A percentile compares a stretch with the other conserved stretches of the same genome.
Evolutionary conservation across 2,329 filamentous ascomycete species (phyloP).

Genomic region (Diaporthe sp.): DNA sequence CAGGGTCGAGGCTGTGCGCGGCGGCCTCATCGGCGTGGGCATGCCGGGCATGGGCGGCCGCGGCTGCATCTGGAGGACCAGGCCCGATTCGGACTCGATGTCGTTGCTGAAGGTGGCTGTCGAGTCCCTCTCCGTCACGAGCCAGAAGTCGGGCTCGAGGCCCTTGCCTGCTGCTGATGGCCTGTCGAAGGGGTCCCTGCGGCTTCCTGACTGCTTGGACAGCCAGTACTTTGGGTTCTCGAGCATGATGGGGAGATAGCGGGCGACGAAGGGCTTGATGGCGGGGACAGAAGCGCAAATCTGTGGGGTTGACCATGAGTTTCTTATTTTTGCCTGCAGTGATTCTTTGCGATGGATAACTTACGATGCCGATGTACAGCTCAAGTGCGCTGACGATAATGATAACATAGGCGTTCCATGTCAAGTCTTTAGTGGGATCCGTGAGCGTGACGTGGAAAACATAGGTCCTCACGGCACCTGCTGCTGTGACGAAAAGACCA

Average conservation of each 20-base stretch:
- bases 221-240: constrained; percentile 29
- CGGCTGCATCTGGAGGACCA: constrained; percentile 27
- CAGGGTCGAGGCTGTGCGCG: constrained; percentile 10
- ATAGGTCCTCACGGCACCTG: constrained; percentile 51
- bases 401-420: constrained; percentile 49
- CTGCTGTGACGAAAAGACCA: constrained; percentile 57
- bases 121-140: constrained; percentile 24
- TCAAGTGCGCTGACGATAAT: constrained; percentile 51
- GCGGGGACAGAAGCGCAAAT: constrained; percentile 57
- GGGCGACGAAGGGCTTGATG: constrained; percentile 55
- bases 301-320: constrained; percentile 38
- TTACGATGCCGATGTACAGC: constrained; percentile 55
- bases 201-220: constrained; percentile 18
- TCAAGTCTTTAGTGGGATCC: constrained; percentile 44
- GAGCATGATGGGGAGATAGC: constrained; percentile 46
- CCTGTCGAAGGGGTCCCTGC: constrained; percentile 1
- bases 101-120: constrained; percentile 10
- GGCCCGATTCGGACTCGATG: not conserved
- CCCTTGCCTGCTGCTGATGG: constrained; percentile 9
- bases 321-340: not conserved
- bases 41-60: constrained; percentile 16
- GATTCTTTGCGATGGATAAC: constrained; percentile 26
- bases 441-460: constrained; percentile 46
- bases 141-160: constrained; percentile 29
- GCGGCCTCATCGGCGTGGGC: constrained; percentile 30